Evolutionary conservation across 257 asterid species (phyloP).

Genomic region (Henckelia pumila): DNA sequence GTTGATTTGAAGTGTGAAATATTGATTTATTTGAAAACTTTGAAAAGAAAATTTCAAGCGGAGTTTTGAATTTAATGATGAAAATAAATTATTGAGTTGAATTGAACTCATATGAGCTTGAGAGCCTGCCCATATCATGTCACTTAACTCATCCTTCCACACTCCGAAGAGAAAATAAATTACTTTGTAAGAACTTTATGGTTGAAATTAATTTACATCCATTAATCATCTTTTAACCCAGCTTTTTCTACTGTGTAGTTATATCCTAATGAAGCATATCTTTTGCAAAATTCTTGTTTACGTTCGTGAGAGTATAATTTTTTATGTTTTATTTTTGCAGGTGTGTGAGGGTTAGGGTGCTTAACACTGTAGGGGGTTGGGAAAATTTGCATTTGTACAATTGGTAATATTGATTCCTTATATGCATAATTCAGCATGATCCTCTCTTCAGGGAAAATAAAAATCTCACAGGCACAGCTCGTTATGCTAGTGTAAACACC

Average conservation of each 20-base stretch:
- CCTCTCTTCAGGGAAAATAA: constrained; percentile 74
- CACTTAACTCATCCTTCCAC: background rate
- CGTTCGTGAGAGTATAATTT: background rate
- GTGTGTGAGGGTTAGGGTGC: background rate
- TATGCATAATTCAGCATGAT: no score
- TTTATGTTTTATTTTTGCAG: no score
- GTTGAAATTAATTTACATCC: background rate
- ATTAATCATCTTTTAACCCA: background rate
- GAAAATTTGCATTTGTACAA: no score
- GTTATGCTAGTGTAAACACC: constrained; percentile 95
- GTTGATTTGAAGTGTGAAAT: background rate
- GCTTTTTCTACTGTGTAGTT: background rate
- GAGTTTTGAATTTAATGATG: background rate
- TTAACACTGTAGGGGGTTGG: background rate
- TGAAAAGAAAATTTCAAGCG: no score
- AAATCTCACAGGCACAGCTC: constrained; percentile 97
- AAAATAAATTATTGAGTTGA: no score
- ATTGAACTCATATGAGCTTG: background rate
- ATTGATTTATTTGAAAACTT: background rate
- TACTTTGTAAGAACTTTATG: background rate
- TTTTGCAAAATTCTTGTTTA: background rate
- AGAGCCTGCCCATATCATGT: background rate
- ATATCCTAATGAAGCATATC: background rate
- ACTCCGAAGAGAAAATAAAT: background rate
- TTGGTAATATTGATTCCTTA: background rate